Evolutionary conservation across 2,329 filamentous ascomycete genomes (phyloP).

Genomic region (Talaromyces albobiverticillius): DNA sequence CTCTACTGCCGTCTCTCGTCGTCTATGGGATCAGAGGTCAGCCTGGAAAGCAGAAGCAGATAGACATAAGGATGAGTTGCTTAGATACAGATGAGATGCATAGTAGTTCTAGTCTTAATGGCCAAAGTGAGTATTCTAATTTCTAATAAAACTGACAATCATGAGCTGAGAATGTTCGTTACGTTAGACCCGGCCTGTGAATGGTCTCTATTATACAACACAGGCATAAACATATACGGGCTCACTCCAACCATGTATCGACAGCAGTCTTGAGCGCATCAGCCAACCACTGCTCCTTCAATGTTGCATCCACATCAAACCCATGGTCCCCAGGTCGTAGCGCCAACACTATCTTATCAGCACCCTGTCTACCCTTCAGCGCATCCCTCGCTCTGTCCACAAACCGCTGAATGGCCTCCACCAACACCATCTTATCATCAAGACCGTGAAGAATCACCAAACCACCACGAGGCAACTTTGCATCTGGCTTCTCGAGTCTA

Average conservation of each 20-base stretch:
- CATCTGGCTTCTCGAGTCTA: constrained; percentile 25
- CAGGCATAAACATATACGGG: neutral
- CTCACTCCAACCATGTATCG: constrained; percentile 12
- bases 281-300: constrained; percentile 11
- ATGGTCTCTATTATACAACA: neutral
- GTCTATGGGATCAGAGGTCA: too few relatives aligned
- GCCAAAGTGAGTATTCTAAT: too few relatives aligned
- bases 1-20: too few relatives aligned
- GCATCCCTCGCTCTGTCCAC: constrained; percentile 21
- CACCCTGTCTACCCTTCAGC: constrained; percentile 22
- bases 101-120: too few relatives aligned
- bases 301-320: constrained; percentile 26
- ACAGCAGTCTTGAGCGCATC: constrained; percentile 10
- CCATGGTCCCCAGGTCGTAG: constrained; percentile 35
- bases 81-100: too few relatives aligned
- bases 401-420: constrained; percentile 27
- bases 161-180: too few relatives aligned
- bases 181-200: too few relatives aligned
- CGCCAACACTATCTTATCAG: constrained; percentile 24
- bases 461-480: constrained; percentile 27
- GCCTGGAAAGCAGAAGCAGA: too few relatives aligned
- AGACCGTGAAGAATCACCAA: constrained; percentile 34
- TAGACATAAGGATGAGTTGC: too few relatives aligned
- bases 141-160: too few relatives aligned
- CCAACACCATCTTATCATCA: constrained; percentile 31